Conservation (phyloP, 2,329 filamentous ascomycete genomes). For the Penicillium decumbens region DNA sequence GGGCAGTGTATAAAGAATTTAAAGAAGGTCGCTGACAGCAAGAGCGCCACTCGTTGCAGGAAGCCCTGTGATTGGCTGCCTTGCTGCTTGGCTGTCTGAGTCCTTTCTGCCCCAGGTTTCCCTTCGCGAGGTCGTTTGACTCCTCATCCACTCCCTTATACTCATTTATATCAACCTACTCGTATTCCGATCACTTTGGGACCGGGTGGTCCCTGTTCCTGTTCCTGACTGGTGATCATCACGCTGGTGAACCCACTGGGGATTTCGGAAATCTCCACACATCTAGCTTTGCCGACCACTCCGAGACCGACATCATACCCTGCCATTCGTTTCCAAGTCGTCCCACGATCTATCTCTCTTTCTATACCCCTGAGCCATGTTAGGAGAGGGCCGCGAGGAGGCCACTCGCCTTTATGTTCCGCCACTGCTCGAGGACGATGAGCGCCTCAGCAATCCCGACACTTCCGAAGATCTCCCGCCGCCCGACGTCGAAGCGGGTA, state of each 20-base stretch:
- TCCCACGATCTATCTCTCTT: neutral
- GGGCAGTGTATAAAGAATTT: neutral
- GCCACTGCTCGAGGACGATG: slow-evolving; percentile 34
- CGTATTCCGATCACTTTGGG: neutral
- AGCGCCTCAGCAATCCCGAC: slow-evolving; percentile 32
- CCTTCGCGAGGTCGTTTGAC: neutral
- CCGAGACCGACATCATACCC: slow-evolving; percentile 17
- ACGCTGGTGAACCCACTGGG: slow-evolving; percentile 12
- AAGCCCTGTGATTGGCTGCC: slow-evolving; percentile 5
- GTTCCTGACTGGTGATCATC: slow-evolving; percentile 12
- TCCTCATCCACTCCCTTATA: neutral
- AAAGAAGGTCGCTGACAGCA: neutral
- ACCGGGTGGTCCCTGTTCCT: slow-evolving; percentile 1
- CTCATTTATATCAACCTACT: neutral
- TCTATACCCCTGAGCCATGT: slow-evolving; percentile 20
- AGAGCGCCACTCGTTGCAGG: slow-evolving; percentile 1
- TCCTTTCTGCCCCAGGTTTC: neutral
- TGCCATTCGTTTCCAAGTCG: slow-evolving; percentile 7
- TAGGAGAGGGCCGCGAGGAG: slow-evolving; percentile 31
- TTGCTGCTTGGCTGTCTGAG: slow-evolving; percentile 3
- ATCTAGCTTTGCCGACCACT: slow-evolving; percentile 19
- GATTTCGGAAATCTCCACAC: slow-evolving; percentile 15
- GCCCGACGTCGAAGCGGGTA: slow-evolving; percentile 28
- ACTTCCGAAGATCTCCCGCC: slow-evolving; percentile 31
- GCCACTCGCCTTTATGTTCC: slow-evolving; percentile 32